These are phyloP conservation scores for Gracilaria domingensis DNA, from an alignment of 23 red algal species.

Conservation along the genomic window DNA sequence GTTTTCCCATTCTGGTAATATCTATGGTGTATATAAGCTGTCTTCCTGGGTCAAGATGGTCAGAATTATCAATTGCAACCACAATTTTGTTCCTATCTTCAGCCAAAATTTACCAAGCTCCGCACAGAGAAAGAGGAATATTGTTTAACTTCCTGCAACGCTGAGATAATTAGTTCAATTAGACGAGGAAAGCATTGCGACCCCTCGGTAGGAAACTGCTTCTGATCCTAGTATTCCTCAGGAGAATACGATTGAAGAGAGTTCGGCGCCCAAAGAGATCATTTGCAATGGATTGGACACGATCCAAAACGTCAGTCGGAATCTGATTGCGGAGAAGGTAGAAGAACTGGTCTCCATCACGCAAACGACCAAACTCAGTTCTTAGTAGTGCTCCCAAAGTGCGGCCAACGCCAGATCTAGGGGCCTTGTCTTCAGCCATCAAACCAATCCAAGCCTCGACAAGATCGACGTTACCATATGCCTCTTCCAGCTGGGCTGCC, in stretches of 20 bases:
- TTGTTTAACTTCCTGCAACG: too few relatives aligned
- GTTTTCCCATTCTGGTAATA: too few relatives aligned
- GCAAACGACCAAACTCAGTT: conserved; percentile 43
- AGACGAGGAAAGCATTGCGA: conserved; percentile 1
- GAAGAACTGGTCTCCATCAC: conserved; percentile 72
- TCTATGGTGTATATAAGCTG: too few relatives aligned
- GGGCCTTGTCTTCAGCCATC: conserved; percentile 58
- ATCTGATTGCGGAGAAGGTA: conserved; percentile 39
- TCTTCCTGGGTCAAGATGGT: too few relatives aligned
- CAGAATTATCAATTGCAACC: too few relatives aligned
- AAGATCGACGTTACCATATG: conserved; percentile 35
- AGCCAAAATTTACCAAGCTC: too few relatives aligned
- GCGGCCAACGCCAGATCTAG: conserved; percentile 29
- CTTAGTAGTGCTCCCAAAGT: conserved; percentile 20
- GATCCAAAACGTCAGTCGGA: background rate
- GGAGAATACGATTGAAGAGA: conserved; percentile 7
- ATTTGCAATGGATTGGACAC: background rate
- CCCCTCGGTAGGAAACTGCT: background rate
- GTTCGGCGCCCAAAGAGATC: background rate
- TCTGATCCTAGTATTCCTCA: background rate
- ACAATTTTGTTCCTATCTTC: too few relatives aligned
- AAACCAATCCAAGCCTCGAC: conserved; percentile 70
- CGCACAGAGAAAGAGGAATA: too few relatives aligned
- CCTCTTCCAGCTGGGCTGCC: background rate
- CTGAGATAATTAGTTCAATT: conserved; percentile 10